Percentiles rank a stretch among this genome's conserved stretches.
Conservation (phyloP, 192 early-diverging fungal genomes). For the Spizellomyces sp. region DNA sequence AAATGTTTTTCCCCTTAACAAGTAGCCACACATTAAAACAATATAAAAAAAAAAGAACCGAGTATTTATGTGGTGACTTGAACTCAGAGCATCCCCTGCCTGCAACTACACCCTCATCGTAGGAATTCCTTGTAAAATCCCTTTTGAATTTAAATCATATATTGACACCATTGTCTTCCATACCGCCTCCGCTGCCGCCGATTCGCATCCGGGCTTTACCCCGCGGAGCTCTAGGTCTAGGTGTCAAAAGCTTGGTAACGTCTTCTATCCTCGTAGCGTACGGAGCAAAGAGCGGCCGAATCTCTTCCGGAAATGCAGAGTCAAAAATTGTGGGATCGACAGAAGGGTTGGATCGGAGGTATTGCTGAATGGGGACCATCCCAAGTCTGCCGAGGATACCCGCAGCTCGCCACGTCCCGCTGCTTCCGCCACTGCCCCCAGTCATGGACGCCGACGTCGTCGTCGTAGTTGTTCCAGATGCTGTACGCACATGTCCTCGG, state of each 20-base stretch:
- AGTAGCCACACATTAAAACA: too few species aligned
- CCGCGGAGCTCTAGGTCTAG: not conserved
- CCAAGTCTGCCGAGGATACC: slow-evolving; percentile 43
- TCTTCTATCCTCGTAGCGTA: slow-evolving; percentile 35
- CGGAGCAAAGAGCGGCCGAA: slow-evolving; percentile 24
- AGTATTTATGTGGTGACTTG: too few species aligned
- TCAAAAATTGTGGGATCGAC: slow-evolving; percentile 39
- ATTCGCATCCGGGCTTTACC: too few species aligned
- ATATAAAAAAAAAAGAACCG: too few species aligned
- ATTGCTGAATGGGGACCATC: slow-evolving; percentile 43
- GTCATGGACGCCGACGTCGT: not conserved
- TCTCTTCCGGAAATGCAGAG: slow-evolving; percentile 35
- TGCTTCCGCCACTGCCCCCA: slow-evolving; percentile 11
- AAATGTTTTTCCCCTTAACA: too few species aligned
- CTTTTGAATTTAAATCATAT: too few species aligned
- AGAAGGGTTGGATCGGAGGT: slow-evolving; percentile 35
- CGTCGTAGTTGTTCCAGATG: not conserved
- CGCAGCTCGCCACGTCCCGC: slow-evolving; percentile 21
- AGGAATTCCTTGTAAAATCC: too few species aligned
- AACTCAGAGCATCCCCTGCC: too few species aligned
- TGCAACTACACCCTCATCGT: too few species aligned
- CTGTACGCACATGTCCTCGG: not conserved
- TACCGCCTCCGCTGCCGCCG: too few species aligned
- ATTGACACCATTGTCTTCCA: too few species aligned
- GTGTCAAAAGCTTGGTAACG: slow-evolving; percentile 25